These are phyloP conservation scores for Pichia terricola DNA, from an alignment of 1,139 yeast genomes.

Conservation along the genomic window DNA sequence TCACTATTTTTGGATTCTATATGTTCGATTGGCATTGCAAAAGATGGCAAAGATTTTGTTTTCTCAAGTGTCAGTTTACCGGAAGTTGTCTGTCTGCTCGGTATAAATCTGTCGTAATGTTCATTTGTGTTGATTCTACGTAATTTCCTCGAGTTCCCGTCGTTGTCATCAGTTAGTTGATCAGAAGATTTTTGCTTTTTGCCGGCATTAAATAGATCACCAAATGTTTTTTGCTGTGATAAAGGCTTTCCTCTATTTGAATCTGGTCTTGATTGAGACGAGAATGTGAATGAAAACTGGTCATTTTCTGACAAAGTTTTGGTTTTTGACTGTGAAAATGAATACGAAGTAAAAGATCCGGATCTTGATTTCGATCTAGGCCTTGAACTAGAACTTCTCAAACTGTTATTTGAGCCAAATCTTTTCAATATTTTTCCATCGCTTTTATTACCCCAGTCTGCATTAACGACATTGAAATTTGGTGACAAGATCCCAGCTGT, in stretches of 20 bases:
- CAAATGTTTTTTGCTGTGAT: background rate
- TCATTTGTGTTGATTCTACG: slow-evolving; percentile 25
- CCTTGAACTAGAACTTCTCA: background rate
- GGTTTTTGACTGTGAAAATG: background rate
- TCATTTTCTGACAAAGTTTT: background rate
- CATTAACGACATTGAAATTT: slow-evolving; percentile 25
- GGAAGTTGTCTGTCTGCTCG: slow-evolving; percentile 39
- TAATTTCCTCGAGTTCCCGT: slow-evolving; percentile 13
- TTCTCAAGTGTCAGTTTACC: slow-evolving; percentile 28
- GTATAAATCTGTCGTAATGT: slow-evolving; percentile 40
- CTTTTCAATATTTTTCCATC: too few species aligned
- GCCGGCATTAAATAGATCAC: background rate
- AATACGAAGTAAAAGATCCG: background rate
- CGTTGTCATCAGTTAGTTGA: slow-evolving; percentile 1
- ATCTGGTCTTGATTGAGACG: background rate
- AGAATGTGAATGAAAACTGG: background rate
- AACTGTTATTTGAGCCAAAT: too few species aligned
- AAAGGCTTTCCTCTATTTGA: background rate
- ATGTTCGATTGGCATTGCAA: slow-evolving; percentile 39
- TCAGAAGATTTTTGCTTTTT: background rate
- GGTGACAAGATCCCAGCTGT: slow-evolving; percentile 23
- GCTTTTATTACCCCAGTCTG: slow-evolving; percentile 24
- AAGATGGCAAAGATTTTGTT: slow-evolving; percentile 12
- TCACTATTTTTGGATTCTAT: slow-evolving; percentile 61
- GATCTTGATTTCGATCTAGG: slow-evolving; percentile 1